Base-by-base conservation (phyloP, 345 rosid species). In the Camelina hispida region DNA sequence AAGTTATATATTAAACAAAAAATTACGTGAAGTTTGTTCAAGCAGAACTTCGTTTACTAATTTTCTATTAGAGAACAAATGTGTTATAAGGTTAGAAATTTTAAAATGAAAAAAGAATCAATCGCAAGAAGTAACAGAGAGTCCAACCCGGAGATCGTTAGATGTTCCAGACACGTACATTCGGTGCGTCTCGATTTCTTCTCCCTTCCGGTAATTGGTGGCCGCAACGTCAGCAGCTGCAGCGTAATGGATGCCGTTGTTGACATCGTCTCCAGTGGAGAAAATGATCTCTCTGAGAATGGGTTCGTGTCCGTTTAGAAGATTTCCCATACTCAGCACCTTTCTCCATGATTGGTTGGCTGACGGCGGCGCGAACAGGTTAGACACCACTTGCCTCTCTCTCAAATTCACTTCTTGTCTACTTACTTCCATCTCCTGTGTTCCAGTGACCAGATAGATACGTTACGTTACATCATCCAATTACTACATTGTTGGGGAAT, bases 291-390 rank as follows among this genome's bases (percentile, higher is more conserved):
- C 99, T 78, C 99, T 79, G 42, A 83, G 77, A 54, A 84, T 81
- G 1, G 99, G 99, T 79, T 95, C 99, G 15, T 95, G 99, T 47
- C 99, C 97, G 55, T 92, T 95, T 6, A 95, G 89, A 74, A 87
- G 93, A 80, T 95, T 95, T 15, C 99, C 99, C 97, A 92, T 92
- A 79, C 99, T 95, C 61, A 92, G 67, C 69, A 92, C 98, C 84
- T 90, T 95, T 73, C 99, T 87, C 99, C 99, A 95, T 6, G 97
- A 87, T 73, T 95, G 98, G 76, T 90, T 90, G 9, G 91, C 90
- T 1, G 84, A 85, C 9, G 99, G 99, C 0, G 73, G 90, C n/a
- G 77, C 17, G 57, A 95, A 95, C 87, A 95, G 78, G 63, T 85
- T 84, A 10, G 98, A 90, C 30, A 92, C 81, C 0, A 76, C 77